phyloP scores from a whole-genome alignment of 176 grass and related monocot species.

The Coix lacrymajobi region DNA sequence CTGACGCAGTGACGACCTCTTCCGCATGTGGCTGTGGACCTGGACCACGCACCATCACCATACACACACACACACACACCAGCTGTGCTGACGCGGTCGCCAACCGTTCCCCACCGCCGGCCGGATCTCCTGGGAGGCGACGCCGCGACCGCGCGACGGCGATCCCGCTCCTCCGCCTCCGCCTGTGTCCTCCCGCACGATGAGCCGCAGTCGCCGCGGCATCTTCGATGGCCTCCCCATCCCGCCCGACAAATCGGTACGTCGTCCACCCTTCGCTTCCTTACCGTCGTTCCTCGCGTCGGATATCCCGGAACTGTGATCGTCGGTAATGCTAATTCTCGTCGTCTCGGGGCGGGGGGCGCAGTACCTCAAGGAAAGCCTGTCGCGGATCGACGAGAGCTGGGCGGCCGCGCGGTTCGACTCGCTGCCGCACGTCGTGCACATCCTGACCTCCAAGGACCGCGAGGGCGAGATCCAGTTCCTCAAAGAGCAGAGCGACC shows the following conservation, averaged over 20 bases:
- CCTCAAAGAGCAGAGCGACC: slow-evolving; percentile 89
- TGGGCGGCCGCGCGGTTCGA: slow-evolving; percentile 92
- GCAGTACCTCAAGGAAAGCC: slow-evolving; percentile 86
- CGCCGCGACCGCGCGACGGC: background rate
- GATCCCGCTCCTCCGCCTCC: background rate
- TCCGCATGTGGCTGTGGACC: background rate
- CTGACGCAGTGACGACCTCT: background rate
- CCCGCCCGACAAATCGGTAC: slow-evolving; percentile 80
- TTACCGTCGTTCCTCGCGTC: background rate
- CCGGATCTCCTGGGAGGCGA: background rate
- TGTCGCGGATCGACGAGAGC: slow-evolving; percentile 79
- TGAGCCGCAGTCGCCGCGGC: slow-evolving; percentile 64
- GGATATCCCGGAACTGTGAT: background rate
- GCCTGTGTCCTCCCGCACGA: slow-evolving; percentile 1
- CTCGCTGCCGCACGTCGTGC: slow-evolving; percentile 92
- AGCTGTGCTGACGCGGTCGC: background rate
- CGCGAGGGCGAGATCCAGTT: slow-evolving; percentile 95
- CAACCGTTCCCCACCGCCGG: background rate
- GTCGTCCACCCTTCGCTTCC: slow-evolving; percentile 3
- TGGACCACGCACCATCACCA: background rate
- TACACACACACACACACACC: background rate
- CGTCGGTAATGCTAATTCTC: background rate
- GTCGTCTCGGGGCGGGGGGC: background rate
- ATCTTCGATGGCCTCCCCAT: slow-evolving; percentile 92
- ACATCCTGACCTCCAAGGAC: slow-evolving; percentile 87